Percentiles rank a stretch among this genome's conserved stretches.
These are phyloP conservation scores for Lepraria neglecta DNA, from an alignment of 495 filamentous ascomycete species.

Conservation along the genomic window DNA sequence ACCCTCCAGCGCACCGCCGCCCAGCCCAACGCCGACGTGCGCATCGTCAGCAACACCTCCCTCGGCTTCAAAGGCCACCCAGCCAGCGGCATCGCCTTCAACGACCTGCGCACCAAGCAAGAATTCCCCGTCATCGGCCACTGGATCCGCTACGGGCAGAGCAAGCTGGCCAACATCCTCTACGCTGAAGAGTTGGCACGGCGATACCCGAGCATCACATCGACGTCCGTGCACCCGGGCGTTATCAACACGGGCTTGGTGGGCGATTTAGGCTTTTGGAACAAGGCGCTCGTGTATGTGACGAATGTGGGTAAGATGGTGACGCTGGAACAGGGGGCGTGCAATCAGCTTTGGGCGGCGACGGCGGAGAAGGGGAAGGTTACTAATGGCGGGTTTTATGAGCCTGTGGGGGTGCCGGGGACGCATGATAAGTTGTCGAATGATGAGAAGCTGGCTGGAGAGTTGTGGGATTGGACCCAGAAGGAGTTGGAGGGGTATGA, in stretches of 20 bases:
- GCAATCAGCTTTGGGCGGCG: constrained; percentile 51
- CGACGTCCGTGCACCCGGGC: constrained; percentile 43
- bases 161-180: constrained; percentile 45
- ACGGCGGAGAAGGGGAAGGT: constrained; percentile 36
- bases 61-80: constrained; percentile 31
- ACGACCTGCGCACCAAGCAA: constrained; percentile 23
- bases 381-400: constrained; percentile 51
- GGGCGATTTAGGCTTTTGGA: constrained; percentile 7
- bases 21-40: constrained; percentile 33
- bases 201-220: constrained; percentile 38
- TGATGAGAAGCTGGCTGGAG: constrained; percentile 39
- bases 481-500: constrained; percentile 38
- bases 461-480: constrained; percentile 61
- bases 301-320: constrained; percentile 17
- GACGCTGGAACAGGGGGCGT: constrained; percentile 37
- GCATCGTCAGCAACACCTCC: constrained; percentile 40
- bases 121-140: constrained; percentile 21
- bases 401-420: constrained; percentile 45
- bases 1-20: constrained; percentile 15
- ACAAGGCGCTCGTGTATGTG: background rate
- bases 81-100: constrained; percentile 13
- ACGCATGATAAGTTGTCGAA: constrained; percentile 35
- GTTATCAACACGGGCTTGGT: constrained; percentile 50
- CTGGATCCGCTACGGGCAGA: constrained; percentile 36
- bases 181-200: constrained; percentile 38